Evolutionary conservation across 2,329 filamentous ascomycete genomes (phyloP).

Genomic region (Emergomyces orientalis): DNA sequence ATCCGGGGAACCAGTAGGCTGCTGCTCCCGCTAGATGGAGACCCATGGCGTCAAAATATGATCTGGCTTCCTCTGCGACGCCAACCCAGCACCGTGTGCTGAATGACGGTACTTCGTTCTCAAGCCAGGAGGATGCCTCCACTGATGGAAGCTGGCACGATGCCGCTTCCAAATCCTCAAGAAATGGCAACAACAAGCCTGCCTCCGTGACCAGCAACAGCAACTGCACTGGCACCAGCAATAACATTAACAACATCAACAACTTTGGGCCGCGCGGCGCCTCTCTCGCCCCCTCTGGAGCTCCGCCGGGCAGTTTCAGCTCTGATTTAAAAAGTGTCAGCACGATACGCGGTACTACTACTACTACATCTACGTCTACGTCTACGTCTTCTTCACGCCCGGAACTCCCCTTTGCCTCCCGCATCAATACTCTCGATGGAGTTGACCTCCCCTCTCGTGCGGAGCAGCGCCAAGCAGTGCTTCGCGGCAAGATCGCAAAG

Average conservation of each 20-base stretch:
- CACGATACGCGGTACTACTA: slow-evolving; percentile 51
- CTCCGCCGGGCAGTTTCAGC: slow-evolving; percentile 77
- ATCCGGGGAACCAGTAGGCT: slow-evolving; percentile 18
- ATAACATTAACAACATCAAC: background rate
- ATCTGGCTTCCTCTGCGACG: slow-evolving; percentile 34
- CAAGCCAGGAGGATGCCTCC: slow-evolving; percentile 33
- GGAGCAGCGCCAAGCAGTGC: slow-evolving; percentile 63
- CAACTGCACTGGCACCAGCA: slow-evolving; percentile 22
- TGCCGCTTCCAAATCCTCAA: slow-evolving; percentile 23
- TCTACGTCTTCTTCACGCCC: slow-evolving; percentile 39
- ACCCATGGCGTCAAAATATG: slow-evolving; percentile 38
- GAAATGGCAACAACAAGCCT: slow-evolving; percentile 39
- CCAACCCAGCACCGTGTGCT: slow-evolving; percentile 34
- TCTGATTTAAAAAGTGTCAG: slow-evolving; percentile 67
- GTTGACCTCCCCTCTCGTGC: slow-evolving; percentile 47
- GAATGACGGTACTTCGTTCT: slow-evolving; percentile 28
- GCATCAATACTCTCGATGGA: slow-evolving; percentile 46
- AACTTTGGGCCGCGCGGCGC: slow-evolving; percentile 56
- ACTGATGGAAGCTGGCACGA: slow-evolving; percentile 33
- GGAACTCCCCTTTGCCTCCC: slow-evolving; percentile 45
- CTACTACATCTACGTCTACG: background rate
- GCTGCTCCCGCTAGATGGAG: slow-evolving; percentile 31
- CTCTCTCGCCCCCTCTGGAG: slow-evolving; percentile 62
- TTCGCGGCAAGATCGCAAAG: slow-evolving; percentile 81
- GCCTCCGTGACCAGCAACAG: slow-evolving; percentile 49